Conservation (phyloP, 2,329 filamentous ascomycete species). For the Aureobasidium sp. region DNA sequence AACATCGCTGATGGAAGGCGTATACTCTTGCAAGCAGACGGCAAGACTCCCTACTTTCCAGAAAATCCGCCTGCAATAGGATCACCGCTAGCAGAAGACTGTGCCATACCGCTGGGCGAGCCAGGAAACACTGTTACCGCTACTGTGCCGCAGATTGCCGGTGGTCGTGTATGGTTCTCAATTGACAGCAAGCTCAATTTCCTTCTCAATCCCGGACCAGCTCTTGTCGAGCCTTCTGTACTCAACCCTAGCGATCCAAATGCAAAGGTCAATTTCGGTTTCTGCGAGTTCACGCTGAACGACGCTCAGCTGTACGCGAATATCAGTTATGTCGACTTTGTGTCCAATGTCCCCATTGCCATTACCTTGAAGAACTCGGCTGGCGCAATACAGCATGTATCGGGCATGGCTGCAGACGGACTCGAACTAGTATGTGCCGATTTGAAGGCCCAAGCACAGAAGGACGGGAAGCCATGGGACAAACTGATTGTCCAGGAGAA, state of each 20-base stretch:
- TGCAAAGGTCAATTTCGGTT: conserved; percentile 39
- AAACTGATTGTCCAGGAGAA: conserved; percentile 46
- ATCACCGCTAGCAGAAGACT: conserved; percentile 29
- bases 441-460: conserved; percentile 48
- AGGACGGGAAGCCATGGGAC: conserved; percentile 58
- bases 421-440: conserved; percentile 50
- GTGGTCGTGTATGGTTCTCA: conserved; percentile 33
- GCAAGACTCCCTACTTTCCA: conserved; percentile 31
- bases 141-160: conserved; percentile 33
- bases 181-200: conserved; percentile 30
- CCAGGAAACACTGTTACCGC: conserved; percentile 28
- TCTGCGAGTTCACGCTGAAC: conserved; percentile 44
- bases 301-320: conserved; percentile 43
- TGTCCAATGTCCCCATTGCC: conserved; percentile 36
- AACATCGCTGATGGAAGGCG: conserved; percentile 30
- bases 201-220: conserved; percentile 31
- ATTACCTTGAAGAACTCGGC: conserved; percentile 32
- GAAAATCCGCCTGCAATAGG: conserved; percentile 27
- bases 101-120: conserved; percentile 30
- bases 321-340: conserved; percentile 34
- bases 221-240: conserved; percentile 31
- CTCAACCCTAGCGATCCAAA: conserved; percentile 38
- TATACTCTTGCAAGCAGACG: conserved; percentile 30
- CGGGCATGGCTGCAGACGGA: conserved; percentile 54
- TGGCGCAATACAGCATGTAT: conserved; percentile 42